phyloP scores from a whole-genome alignment of 1,284 basidiomycete genomes.

The Moniliophthora roreri region DNA sequence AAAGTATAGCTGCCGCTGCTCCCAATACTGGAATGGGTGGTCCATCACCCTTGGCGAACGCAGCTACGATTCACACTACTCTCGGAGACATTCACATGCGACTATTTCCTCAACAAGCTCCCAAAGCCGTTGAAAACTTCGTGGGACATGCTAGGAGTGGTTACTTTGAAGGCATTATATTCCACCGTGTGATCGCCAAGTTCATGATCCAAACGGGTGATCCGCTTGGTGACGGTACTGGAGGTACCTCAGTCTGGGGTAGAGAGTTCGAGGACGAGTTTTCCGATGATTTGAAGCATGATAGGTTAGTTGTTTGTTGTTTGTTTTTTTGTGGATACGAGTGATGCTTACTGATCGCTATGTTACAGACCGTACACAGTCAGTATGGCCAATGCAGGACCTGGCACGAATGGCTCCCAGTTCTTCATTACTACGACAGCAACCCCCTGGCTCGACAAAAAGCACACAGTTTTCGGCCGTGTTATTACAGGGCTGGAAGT shows the following conservation, averaged over 20 bases:
- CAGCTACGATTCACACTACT: conserved; percentile 93
- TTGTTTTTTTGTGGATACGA: conserved; percentile 3
- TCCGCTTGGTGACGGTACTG: conserved; percentile 95
- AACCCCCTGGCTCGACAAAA: conserved; percentile 95
- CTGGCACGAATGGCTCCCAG: conserved; percentile 92
- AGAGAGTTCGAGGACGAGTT: conserved; percentile 97
- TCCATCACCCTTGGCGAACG: conserved; percentile 67
- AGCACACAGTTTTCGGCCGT: conserved; percentile 93
- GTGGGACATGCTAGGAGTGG: conserved; percentile 89
- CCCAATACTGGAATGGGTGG: conserved; percentile 48
- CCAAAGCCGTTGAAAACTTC: conserved; percentile 97
- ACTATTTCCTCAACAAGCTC: conserved; percentile 89
- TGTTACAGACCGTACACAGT: conserved; percentile 93
- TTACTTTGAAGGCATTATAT: conserved; percentile 93
- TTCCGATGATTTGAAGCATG: conserved; percentile 84
- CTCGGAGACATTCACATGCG: conserved; percentile 92
- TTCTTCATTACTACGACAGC: conserved; percentile 99
- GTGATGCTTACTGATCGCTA: conserved; percentile 13
- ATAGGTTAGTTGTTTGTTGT: conserved; percentile 57
- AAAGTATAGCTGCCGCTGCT: conserved; percentile 79
- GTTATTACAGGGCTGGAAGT: conserved; percentile 81
- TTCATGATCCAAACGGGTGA: conserved; percentile 99
- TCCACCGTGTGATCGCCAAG: conserved; percentile 98
- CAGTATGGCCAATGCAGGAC: conserved; percentile 98
- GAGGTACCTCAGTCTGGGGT: conserved; percentile 96